Conservation (phyloP, 176 grass and related monocot species). For the Panicum miliaceum region DNA sequence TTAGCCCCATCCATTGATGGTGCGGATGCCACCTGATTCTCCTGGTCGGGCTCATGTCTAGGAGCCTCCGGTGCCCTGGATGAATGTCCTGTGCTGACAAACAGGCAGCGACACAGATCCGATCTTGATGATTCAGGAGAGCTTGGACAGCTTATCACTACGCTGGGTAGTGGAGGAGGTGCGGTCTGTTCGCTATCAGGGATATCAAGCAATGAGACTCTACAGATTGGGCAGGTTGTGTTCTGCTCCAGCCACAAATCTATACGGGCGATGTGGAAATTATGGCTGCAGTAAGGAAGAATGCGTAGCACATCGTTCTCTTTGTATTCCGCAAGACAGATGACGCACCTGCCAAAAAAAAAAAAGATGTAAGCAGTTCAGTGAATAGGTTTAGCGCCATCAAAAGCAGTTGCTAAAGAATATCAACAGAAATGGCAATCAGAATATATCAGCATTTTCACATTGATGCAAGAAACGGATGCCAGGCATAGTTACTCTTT, state of each 20-base stretch:
- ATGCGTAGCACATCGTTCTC: slow-evolving; percentile 65
- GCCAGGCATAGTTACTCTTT: not conserved
- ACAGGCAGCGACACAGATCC: slow-evolving; percentile 54
- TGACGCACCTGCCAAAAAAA: slow-evolving; percentile 51
- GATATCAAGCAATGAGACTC: slow-evolving; percentile 82
- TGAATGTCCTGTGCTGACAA: slow-evolving; percentile 44
- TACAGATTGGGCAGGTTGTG: slow-evolving; percentile 93
- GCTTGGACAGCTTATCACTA: slow-evolving; percentile 44
- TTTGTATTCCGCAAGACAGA: slow-evolving; percentile 89
- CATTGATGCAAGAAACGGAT: not conserved
- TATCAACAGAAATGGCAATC: not conserved
- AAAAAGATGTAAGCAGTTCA: not conserved
- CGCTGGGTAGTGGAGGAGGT: slow-evolving; percentile 30
- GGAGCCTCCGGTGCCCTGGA: slow-evolving; percentile 48
- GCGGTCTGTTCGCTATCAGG: slow-evolving; percentile 55
- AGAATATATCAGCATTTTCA: not conserved
- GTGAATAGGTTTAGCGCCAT: not conserved
- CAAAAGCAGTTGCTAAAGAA: not conserved
- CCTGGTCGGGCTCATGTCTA: slow-evolving; percentile 56
- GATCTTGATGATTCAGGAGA: slow-evolving; percentile 50
- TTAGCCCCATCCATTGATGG: slow-evolving; percentile 42
- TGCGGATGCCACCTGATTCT: slow-evolving; percentile 37
- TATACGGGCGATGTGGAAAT: slow-evolving; percentile 83
- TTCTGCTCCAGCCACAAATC: slow-evolving; percentile 90
- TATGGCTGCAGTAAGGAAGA: slow-evolving; percentile 81